Percentiles rank a stretch among this genome's conserved stretches.
Conservation (phyloP, 768 basidiomycete genomes). For the Dioszegia hungarica region DNA sequence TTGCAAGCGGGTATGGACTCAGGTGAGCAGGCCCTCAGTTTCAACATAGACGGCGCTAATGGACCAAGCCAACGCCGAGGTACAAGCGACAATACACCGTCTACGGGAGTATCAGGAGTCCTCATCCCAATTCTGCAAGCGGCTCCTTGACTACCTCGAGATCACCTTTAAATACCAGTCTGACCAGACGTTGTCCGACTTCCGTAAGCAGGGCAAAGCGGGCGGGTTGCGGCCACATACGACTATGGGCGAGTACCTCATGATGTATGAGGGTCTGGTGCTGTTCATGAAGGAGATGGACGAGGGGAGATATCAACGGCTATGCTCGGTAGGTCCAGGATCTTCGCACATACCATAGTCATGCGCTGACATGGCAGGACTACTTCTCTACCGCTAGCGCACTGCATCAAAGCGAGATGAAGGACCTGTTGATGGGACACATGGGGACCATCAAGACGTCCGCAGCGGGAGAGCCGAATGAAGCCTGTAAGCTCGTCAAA, state of each 20-base stretch:
- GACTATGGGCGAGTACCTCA: constrained; percentile 73
- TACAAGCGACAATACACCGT: constrained; percentile 95
- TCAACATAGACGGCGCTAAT: too few species aligned
- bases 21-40: too few species aligned
- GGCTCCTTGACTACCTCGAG: constrained; percentile 78
- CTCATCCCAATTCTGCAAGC: constrained; percentile 88
- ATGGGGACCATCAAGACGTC: constrained; percentile 61
- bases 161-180: constrained; percentile 80
- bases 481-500: constrained; percentile 63
- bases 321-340: constrained; percentile 78
- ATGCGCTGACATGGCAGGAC: constrained; percentile 55
- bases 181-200: constrained; percentile 47
- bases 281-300: constrained; percentile 97
- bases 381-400: constrained; percentile 85
- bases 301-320: constrained; percentile 73
- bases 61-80: constrained; percentile 62
- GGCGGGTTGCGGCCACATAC: constrained; percentile 58
- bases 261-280: constrained; percentile 81
- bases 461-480: constrained; percentile 63
- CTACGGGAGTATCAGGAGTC: constrained; percentile 84
- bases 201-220: constrained; percentile 39
- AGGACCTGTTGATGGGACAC: constrained; percentile 62
- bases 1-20: constrained; percentile 82
- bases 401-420: constrained; percentile 75
- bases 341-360: background rate